A percentile compares a stretch with the other conserved stretches of the same genome.
phyloP scores from a whole-genome alignment of 2,329 filamentous ascomycete species.

The Aspergillus sp. region DNA sequence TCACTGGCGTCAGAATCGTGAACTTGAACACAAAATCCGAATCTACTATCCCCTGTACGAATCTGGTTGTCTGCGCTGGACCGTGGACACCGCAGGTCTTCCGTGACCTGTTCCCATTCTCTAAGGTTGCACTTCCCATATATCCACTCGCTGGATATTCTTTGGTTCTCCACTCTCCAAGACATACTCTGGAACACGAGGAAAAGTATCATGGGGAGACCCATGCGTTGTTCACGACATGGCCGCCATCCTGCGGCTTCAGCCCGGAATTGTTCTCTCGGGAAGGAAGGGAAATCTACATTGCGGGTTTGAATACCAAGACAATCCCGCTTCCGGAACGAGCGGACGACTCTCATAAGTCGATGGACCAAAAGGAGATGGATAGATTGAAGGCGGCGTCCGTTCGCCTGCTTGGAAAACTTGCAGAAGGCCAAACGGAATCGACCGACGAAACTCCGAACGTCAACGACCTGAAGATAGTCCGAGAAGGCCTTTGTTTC shows the following conservation, averaged over 20 bases:
- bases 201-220: conserved; percentile 51
- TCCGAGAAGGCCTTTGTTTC: conserved; percentile 71
- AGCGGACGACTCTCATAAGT: conserved; percentile 41
- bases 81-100: conserved; percentile 72
- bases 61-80: conserved; percentile 68
- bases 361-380: conserved; percentile 48
- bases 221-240: conserved; percentile 69
- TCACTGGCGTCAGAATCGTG: conserved; percentile 57
- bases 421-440: conserved; percentile 16
- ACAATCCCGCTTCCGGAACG: conserved; percentile 60
- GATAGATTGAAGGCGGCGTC: conserved; percentile 34
- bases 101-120: conserved; percentile 61
- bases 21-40: conserved; percentile 36
- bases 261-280: conserved; percentile 72
- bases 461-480: conserved; percentile 59
- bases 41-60: conserved; percentile 58
- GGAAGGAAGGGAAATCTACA: conserved; percentile 67
- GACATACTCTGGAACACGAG: conserved; percentile 39
- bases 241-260: conserved; percentile 55
- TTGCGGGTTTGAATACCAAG: conserved; percentile 70
- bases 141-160: conserved; percentile 70
- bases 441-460: conserved; percentile 31
- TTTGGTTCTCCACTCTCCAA: conserved; percentile 64
- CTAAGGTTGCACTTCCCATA: conserved; percentile 58
- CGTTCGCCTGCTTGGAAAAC: conserved; percentile 36